Evolutionary conservation across 176 grass and related monocot species (phyloP).

Genomic region (Alopecurus myosuroides): DNA sequence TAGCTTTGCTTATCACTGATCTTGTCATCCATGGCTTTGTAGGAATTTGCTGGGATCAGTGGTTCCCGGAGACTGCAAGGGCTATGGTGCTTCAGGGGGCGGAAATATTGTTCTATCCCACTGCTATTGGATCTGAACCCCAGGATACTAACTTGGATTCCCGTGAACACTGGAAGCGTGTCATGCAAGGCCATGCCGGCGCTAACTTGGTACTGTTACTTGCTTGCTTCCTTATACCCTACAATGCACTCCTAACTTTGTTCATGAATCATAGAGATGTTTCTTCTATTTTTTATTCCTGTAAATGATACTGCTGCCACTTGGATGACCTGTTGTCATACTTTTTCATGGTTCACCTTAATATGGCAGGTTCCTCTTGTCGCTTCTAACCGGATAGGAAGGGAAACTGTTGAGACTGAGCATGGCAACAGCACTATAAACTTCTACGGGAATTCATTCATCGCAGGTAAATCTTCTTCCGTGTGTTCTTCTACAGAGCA

Average conservation of each 20-base stretch:
- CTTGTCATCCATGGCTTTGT: background rate
- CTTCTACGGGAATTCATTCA: constrained; percentile 91
- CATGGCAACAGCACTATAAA: constrained; percentile 77
- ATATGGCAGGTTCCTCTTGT: constrained; percentile 74
- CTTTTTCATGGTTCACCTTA: background rate
- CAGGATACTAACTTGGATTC: constrained; percentile 78
- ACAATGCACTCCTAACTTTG: background rate
- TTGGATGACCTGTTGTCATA: background rate
- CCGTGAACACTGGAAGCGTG: constrained; percentile 85
- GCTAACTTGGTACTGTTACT: constrained; percentile 73
- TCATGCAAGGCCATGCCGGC: constrained; percentile 97
- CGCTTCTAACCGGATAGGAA: constrained; percentile 86
- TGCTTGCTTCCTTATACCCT: background rate
- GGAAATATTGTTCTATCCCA: constrained; percentile 79
- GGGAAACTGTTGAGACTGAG: constrained; percentile 81
- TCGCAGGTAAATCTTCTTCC: constrained; percentile 55
- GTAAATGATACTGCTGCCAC: background rate
- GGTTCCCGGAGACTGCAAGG: constrained; percentile 93
- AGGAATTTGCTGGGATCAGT: constrained; percentile 98
- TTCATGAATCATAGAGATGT: background rate
- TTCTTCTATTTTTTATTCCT: background rate
- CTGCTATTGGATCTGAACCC: constrained; percentile 92
- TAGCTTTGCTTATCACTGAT: background rate
- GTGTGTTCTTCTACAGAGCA: background rate
- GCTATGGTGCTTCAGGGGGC: constrained; percentile 87